A percentile compares a stretch with the other conserved stretches of the same genome.
Conservation (phyloP, 371 early-diverging fungal species). For the Apophysomyces variabilis region DNA sequence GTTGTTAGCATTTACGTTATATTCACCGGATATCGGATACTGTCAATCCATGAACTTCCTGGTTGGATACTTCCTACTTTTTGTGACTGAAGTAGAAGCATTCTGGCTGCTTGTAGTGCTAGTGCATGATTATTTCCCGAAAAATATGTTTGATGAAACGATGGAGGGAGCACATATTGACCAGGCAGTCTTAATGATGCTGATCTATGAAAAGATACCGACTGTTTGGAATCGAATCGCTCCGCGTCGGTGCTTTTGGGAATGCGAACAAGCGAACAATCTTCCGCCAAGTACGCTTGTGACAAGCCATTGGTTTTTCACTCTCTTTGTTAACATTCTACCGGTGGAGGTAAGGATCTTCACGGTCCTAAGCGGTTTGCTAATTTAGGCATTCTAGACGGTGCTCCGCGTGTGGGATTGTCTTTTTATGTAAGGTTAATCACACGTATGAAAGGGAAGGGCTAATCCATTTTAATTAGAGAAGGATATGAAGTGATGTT, state of each 20-base stretch:
- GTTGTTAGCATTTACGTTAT: slow-evolving; percentile 69
- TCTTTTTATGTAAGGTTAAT: slow-evolving; percentile 64
- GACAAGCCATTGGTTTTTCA: slow-evolving; percentile 84
- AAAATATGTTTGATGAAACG: slow-evolving; percentile 74
- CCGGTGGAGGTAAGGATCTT: slow-evolving; percentile 65
- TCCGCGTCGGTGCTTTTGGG: slow-evolving; percentile 53
- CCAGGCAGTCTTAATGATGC: slow-evolving; percentile 71
- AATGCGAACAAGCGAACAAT: slow-evolving; percentile 50
- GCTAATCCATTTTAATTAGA: slow-evolving; percentile 24
- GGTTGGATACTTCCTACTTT: slow-evolving; percentile 73
- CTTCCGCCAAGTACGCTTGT: slow-evolving; percentile 74
- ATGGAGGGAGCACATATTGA: slow-evolving; percentile 78
- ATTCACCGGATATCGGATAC: slow-evolving; percentile 74
- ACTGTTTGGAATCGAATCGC: slow-evolving; percentile 57
- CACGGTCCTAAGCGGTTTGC: not conserved
- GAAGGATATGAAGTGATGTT: slow-evolving; percentile 79
- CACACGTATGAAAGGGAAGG: not conserved
- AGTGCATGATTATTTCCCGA: slow-evolving; percentile 72
- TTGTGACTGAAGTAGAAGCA: slow-evolving; percentile 74
- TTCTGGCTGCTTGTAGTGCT: slow-evolving; percentile 82
- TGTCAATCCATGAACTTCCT: slow-evolving; percentile 84
- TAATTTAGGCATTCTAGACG: slow-evolving; percentile 36
- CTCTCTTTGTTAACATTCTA: slow-evolving; percentile 75
- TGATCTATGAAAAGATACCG: slow-evolving; percentile 63
- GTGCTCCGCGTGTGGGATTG: slow-evolving; percentile 82